Conservation (phyloP, 2,329 filamentous ascomycete genomes). For the Arthrobotrys entomopaga region DNA sequence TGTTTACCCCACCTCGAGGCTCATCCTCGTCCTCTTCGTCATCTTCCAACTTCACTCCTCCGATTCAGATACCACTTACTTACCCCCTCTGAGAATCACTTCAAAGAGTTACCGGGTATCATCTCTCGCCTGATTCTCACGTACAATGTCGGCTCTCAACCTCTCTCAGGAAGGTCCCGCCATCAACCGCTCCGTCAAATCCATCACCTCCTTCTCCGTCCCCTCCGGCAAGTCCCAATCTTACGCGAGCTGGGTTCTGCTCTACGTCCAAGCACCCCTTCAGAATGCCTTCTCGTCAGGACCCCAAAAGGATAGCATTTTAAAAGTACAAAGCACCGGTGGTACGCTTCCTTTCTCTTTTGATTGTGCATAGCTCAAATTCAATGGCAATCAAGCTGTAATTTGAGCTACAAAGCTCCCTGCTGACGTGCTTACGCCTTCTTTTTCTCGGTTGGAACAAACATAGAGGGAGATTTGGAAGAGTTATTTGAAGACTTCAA, state of each 20-base stretch:
- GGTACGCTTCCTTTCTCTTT: conserved; percentile 66
- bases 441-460: not conserved
- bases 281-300: conserved; percentile 90
- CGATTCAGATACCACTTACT: conserved; percentile 1
- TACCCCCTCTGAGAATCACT: not conserved
- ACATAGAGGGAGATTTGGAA: conserved; percentile 83
- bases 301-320: conserved; percentile 85
- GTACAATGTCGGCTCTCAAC: conserved; percentile 75
- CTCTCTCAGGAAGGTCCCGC: conserved; percentile 67
- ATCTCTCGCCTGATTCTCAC: conserved; percentile 44
- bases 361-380: conserved; percentile 52
- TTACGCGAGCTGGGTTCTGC: conserved; percentile 91
- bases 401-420: not conserved
- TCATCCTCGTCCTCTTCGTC: not conserved
- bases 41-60: conserved; percentile 9
- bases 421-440: conserved; percentile 14
- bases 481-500: conserved; percentile 96
- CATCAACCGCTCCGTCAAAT: conserved; percentile 71
- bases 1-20: conserved; percentile 48
- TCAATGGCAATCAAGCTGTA: not conserved
- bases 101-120: not conserved
- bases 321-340: conserved; percentile 93
- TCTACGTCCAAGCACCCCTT: conserved; percentile 90
- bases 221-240: conserved; percentile 77
- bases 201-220: conserved; percentile 71